These are phyloP conservation scores for Chlamydomonas applanata DNA, from an alignment of 139 green algal species.

Conservation along the genomic window DNA sequence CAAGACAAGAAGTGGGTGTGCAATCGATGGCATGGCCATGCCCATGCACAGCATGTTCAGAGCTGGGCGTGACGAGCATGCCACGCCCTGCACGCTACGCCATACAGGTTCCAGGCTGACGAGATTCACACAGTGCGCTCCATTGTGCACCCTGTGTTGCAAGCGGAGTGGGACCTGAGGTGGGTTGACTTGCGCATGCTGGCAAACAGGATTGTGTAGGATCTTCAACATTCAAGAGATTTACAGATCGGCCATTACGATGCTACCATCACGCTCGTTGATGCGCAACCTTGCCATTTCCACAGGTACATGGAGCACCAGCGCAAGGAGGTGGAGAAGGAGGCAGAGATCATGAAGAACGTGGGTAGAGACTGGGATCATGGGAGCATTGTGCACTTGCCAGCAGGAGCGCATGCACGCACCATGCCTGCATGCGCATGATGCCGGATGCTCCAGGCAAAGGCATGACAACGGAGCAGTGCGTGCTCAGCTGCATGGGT, in stretches of 20 bases:
- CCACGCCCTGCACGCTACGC: not conserved
- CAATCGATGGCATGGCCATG: not conserved
- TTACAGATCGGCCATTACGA: not conserved
- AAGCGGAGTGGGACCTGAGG: conserved; percentile 59
- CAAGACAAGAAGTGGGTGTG: conserved; percentile 26
- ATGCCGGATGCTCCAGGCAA: not conserved
- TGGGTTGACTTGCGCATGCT: conserved; percentile 5
- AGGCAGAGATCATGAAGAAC: conserved; percentile 74
- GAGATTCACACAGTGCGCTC: conserved; percentile 32
- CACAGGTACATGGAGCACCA: conserved; percentile 57
- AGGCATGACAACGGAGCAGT: not conserved
- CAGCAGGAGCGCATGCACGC: not conserved
- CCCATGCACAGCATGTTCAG: conserved; percentile 17
- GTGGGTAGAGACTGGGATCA: conserved; percentile 30
- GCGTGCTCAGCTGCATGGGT: not conserved
- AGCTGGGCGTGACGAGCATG: not conserved
- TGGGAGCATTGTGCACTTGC: not conserved
- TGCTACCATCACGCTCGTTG: not conserved
- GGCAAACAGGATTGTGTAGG: no score
- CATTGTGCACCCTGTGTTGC: conserved; percentile 49
- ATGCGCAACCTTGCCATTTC: not conserved
- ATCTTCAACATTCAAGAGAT: no score
- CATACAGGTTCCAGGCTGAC: conserved; percentile 37
- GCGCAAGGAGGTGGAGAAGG: conserved; percentile 39
- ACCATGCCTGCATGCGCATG: not conserved